Conservation (phyloP, 768 basidiomycete species). For the Rhodotorula graminis region DNA sequence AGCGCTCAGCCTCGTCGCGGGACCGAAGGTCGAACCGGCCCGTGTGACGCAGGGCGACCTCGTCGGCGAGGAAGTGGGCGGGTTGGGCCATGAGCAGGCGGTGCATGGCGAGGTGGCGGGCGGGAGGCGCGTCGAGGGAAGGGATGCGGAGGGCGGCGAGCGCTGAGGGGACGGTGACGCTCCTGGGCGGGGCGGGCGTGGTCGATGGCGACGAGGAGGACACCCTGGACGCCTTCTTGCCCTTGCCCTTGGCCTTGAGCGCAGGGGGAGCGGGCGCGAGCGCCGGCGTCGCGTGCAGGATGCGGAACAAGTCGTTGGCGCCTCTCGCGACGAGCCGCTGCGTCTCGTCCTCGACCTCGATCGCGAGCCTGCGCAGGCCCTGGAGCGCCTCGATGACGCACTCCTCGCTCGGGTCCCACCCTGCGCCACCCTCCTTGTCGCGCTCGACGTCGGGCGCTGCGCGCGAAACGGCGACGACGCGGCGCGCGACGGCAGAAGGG, state of each 20-base stretch:
- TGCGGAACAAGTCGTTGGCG: conserved; percentile 14
- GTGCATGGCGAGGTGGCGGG: conserved; percentile 53
- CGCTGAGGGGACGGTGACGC: neutral
- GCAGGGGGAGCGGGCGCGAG: neutral
- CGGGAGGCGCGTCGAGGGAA: conserved; percentile 28
- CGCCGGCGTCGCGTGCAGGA: conserved; percentile 1
- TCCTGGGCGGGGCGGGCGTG: neutral
- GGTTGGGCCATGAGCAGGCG: conserved; percentile 60
- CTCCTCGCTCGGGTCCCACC: neutral
- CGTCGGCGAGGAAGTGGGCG: conserved; percentile 56
- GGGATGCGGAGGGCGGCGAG: conserved; percentile 13
- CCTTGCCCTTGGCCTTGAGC: neutral
- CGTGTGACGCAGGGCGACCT: conserved; percentile 51
- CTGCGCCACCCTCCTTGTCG: neutral
- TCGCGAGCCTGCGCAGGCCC: conserved; percentile 12
- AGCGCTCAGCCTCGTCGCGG: conserved; percentile 54
- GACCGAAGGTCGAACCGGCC: conserved; percentile 66
- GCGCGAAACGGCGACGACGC: neutral
- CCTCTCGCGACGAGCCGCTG: conserved; percentile 11
- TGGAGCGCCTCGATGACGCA: conserved; percentile 12
- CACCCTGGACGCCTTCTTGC: neutral
- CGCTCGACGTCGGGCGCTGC: no score
- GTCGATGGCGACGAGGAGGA: neutral
- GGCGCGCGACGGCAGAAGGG: neutral
- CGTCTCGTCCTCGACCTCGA: conserved; percentile 18